These are phyloP conservation scores for Geoglossum glabrum DNA, from an alignment of 495 filamentous ascomycete genomes.

Conservation along the genomic window DNA sequence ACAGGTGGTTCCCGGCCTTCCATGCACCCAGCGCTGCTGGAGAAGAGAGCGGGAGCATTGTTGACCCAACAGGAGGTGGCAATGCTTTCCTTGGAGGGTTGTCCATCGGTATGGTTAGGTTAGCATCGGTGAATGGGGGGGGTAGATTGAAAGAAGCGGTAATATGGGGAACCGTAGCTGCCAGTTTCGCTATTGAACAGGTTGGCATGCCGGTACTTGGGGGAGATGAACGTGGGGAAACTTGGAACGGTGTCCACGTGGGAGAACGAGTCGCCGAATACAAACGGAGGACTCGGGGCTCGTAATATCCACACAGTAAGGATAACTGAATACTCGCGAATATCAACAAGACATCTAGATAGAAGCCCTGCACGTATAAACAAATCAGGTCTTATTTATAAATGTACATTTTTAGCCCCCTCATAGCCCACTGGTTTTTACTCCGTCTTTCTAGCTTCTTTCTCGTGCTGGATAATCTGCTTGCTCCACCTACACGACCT, in stretches of 20 bases:
- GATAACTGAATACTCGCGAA: neutral
- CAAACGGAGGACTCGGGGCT: constrained; percentile 25
- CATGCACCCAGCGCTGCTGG: constrained; percentile 20
- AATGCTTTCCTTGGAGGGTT: constrained; percentile 81
- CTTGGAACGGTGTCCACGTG: constrained; percentile 53
- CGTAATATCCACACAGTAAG: neutral
- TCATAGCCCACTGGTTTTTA: constrained; percentile 15
- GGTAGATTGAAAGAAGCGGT: constrained; percentile 44
- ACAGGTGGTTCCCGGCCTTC: constrained; percentile 34
- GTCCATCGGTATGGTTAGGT: constrained; percentile 48
- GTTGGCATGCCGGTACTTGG: constrained; percentile 55
- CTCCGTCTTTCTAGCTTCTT: constrained; percentile 27
- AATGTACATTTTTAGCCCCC: neutral
- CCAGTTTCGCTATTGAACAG: constrained; percentile 89
- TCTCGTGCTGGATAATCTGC: constrained; percentile 79
- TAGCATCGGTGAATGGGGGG: constrained; percentile 22
- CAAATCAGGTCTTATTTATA: neutral
- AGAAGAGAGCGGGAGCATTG: constrained; percentile 29
- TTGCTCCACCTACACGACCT: constrained; percentile 55
- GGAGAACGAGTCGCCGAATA: constrained; percentile 19
- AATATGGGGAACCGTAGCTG: constrained; percentile 62
- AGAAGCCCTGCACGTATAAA: neutral
- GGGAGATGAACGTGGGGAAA: constrained; percentile 35
- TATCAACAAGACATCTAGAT: neutral
- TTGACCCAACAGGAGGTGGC: constrained; percentile 91